These are phyloP conservation scores for Asterionellopsis glacialis DNA, from an alignment of 108 stramenopile genomes.

Conservation along the genomic window DNA sequence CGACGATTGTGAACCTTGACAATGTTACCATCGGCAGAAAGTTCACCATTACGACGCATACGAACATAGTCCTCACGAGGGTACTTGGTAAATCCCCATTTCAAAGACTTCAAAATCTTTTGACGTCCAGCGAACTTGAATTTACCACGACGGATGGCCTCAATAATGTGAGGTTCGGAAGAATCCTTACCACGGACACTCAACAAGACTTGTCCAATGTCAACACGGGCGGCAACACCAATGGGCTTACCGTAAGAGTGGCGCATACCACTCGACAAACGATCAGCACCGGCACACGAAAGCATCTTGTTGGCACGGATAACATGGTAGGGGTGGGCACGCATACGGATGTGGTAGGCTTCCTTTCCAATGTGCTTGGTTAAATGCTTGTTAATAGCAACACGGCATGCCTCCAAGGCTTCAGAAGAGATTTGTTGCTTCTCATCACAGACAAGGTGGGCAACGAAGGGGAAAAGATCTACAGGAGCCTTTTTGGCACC, in stretches of 20 bases:
- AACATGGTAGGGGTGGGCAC: constrained; percentile 99
- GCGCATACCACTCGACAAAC: constrained; percentile 98
- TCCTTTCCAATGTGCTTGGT: constrained; percentile 98
- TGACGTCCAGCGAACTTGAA: constrained; percentile 99
- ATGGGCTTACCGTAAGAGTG: constrained; percentile 99
- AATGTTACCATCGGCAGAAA: constrained; percentile 88
- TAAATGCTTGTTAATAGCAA: constrained; percentile 99
- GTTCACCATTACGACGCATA: constrained; percentile 89
- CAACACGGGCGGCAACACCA: constrained; percentile 97
- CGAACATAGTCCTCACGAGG: constrained; percentile 93
- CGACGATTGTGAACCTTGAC: constrained; percentile 92
- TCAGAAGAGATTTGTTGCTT: constrained; percentile 99
- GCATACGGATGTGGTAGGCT: constrained; percentile 98
- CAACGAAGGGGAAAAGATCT: constrained; percentile 98
- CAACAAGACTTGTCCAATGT: constrained; percentile 97
- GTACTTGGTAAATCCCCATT: constrained; percentile 99
- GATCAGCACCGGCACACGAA: constrained; percentile 99
- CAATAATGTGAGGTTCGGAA: constrained; percentile 88
- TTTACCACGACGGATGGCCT: constrained; percentile 99
- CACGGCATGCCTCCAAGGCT: constrained; percentile 99
- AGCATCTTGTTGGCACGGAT: constrained; percentile 99
- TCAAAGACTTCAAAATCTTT: constrained; percentile 98
- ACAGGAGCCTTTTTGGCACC: constrained; percentile 98
- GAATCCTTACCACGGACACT: constrained; percentile 93
- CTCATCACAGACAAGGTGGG: constrained; percentile 99